Base-by-base conservation (phyloP, 371 early-diverging fungal genomes). In the Mortierella sp. region DNA sequence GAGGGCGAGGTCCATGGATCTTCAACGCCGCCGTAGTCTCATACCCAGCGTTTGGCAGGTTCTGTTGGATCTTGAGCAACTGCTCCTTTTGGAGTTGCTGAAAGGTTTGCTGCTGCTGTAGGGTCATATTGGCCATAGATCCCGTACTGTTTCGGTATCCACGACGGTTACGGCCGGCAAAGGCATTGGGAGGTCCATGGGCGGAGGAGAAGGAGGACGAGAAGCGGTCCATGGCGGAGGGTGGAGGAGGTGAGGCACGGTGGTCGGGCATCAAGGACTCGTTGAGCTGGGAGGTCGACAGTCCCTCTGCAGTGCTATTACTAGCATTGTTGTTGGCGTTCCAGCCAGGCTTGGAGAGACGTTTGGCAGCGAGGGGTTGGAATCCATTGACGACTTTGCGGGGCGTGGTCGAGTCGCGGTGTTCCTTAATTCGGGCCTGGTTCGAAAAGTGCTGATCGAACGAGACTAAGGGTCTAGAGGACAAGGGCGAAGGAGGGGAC, bases 81-180 rank as follows among this genome's bases (percentile, higher is more conserved):
- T 85, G 86, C 24, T 85, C 86, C 44, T 72, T 73, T 16, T 85
- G 86, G 29, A 85, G 58, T 35, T 82, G 82, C 41, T 82, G 82
- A 32, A 85, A 79, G 16, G 76, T 71, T 48, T 82, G 82, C 58
- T 85, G 86, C 48, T 85, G 82, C 27, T 85, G 86, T 16, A 79
- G 71, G 0, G 86, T 78, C 86, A 85, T 85, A 41, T 82, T 85
- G 5, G 86, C 86, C 86, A 85, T 85, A 3, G 86, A 85, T 32
- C 86, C 86, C 2, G 86, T 85, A 54, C 86, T 85, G 74, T 85
- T 85, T 32, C 86, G 77, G 70, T 85, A 85, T 1, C 82, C 86
- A 12, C 86, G 79, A 12, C 86, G 79, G 38, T 65, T 65, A 35
- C 86, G 86, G 14, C 86, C 86, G 48, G 86, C 86, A 72, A 85